A percentile compares a stretch with the other conserved stretches of the same genome.
Evolutionary conservation across 768 basidiomycete species (phyloP).

Genomic region (Auricularia cornea): DNA sequence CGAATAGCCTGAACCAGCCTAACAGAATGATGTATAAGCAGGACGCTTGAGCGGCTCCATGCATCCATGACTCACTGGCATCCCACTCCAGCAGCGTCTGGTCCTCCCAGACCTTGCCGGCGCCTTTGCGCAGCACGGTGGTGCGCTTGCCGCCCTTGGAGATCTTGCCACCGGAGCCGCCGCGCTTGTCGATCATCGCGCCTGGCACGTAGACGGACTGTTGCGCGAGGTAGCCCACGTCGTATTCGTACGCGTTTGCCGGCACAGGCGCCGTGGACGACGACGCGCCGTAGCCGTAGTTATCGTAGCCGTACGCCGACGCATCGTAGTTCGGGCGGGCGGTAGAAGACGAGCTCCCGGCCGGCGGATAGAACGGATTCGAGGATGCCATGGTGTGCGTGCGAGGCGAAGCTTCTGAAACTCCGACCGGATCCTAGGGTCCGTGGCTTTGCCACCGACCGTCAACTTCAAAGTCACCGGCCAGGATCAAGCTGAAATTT

Average conservation of each 20-base stretch:
- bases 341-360: not conserved
- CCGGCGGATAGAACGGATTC: not conserved
- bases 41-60: not conserved
- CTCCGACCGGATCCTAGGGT: not conserved
- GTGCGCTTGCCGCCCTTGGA: conserved; percentile 87
- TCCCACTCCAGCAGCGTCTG: conserved; percentile 97
- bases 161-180: conserved; percentile 76
- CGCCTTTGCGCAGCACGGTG: conserved; percentile 92
- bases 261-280: conserved; percentile 69
- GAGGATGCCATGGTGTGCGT: not conserved
- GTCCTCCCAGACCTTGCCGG: conserved; percentile 97
- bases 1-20: conserved; percentile 98
- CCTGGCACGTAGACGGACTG: conserved; percentile 91
- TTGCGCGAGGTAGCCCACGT: conserved; percentile 83
- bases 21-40: not conserved
- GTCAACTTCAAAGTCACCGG: too few relatives aligned
- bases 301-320: not conserved
- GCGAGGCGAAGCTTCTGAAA: not conserved
- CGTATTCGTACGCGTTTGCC: conserved; percentile 87
- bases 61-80: conserved; percentile 56
- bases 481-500: too few relatives aligned
- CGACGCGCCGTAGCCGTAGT: conserved; percentile 35
- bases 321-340: not conserved
- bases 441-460: too few relatives aligned
- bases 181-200: conserved; percentile 81